Evolutionary conservation across 306 rosid species (phyloP), one percentile per base, ranked within the genome.

Genomic region (Ammopiptanthus mongolicus): DNA sequence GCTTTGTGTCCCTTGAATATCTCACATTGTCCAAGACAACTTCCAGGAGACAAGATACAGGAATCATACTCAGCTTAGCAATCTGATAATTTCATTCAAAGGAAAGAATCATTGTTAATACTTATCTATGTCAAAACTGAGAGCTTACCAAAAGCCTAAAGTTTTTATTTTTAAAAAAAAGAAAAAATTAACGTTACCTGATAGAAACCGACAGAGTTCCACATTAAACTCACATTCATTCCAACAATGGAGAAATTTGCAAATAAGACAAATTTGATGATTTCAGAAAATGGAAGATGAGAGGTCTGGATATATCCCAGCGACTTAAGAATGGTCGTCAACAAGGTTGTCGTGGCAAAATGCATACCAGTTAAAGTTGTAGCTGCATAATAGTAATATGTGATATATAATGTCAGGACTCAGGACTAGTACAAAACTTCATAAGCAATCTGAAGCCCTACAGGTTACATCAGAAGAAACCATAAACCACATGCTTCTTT

Each of bases 121-220:
- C 57, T 69, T 56, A 69, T 68, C 59, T 79, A 34, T 13, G 25
- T 25, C 4, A 42, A 9, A 31, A 37, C 3, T n/a, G 63, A 33
- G 25, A 41, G 15, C 64, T 61, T 19, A 56, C 28, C 14, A 17
- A 41, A 37, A 69, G 68, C 46, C 44, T 34, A 60, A 31, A 59
- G n/a, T 3, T 58, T 12, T 5, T 25, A 14, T 14, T 28, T 59
- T 59, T 5, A 0, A 7, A 13, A 5, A 0, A 7, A 17, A 3
- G 1, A 14, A 28, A 13, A 53, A 28, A 47, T n/a, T n/a, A n/a
- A n/a, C n/a, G 67, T 80, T 73, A 88, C 97, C 93, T 91, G 97
- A 84, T 91, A 91, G 76, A 91, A 91, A 71, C 97, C 97, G 39
- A 91, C 96, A 48, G 97, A 91, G 81, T 91, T 91, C 96, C 96